phyloP scores from a whole-genome alignment of 352 stramenopile species.

The Aphanomyces euteiches region DNA sequence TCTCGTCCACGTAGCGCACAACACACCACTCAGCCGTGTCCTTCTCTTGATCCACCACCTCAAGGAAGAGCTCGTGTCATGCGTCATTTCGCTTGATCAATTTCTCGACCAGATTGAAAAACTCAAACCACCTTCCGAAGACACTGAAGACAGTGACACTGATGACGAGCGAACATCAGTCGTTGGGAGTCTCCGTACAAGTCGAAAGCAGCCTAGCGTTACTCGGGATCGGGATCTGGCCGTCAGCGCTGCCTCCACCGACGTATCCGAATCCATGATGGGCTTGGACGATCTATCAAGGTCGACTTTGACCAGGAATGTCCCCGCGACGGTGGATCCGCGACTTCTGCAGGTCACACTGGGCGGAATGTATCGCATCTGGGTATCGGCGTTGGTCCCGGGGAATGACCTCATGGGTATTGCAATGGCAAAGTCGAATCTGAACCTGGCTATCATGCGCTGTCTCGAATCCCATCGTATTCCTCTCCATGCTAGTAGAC shows the following conservation, averaged over 20 bases:
- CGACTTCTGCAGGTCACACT: slow-evolving; percentile 19
- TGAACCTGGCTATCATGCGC: slow-evolving; percentile 20
- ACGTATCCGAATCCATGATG: slow-evolving; percentile 12
- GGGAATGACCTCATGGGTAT: slow-evolving; percentile 2
- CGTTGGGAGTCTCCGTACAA: neutral
- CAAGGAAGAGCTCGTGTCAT: slow-evolving; percentile 22
- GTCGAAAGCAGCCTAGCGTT: neutral
- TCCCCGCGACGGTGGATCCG: neutral
- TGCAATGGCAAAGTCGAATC: slow-evolving; percentile 18
- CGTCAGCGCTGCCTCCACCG: neutral
- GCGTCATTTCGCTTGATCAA: slow-evolving; percentile 8
- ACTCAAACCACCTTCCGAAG: neutral
- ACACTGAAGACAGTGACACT: neutral
- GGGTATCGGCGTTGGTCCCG: slow-evolving; percentile 9
- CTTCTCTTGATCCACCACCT: slow-evolving; percentile 38
- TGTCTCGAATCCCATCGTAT: slow-evolving; percentile 4
- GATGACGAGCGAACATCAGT: neutral
- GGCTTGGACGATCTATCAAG: neutral
- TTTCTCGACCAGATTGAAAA: neutral
- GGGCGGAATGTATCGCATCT: slow-evolving; percentile 15
- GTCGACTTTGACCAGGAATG: neutral
- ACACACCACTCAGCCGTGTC: slow-evolving; percentile 46
- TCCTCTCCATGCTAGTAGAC: neutral
- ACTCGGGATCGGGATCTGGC: neutral
- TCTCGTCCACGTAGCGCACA: slow-evolving; percentile 34